Evolutionary conservation across 1,284 basidiomycete genomes (phyloP), one percentile per base, ranked within the genome.

Genomic region (Inonotus obliquus): DNA sequence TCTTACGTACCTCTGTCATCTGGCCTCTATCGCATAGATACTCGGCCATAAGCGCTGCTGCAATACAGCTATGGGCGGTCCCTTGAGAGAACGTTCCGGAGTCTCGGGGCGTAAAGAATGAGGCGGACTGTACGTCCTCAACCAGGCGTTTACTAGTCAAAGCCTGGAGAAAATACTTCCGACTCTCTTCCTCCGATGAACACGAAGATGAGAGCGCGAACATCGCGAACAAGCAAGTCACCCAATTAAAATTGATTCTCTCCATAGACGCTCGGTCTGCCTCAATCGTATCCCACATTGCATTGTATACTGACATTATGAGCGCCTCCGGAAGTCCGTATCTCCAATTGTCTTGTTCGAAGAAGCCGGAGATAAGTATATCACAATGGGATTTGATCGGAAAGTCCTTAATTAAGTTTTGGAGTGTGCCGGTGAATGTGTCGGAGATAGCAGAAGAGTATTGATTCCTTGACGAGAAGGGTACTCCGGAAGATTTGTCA

Each of bases 251-350:
- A 65, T 82, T 82, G 65, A 81, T 73, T 49, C 61, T 29, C 19
- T 76, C 70, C 19, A 68, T 62, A 45, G 65, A 71, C 60, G 65
- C 69, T 39, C 65, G 68, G 71, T 65, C 71, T 61, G 74, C 64
- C 59, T 73, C 71, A 52, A 78, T 72, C 37, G 80, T 72, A 37
- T 66, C 69, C 79, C 77, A 82, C 80, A 81, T 82, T 54, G 75
- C 74, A 19, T 70, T 61, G 58, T 75, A 77, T 3, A 75, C 71
- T 29, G 67, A 64, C 23, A 69, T 71, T 66, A 83, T 80, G 79
- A 80, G 82, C 32, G 70, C 65, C 65, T 80, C 76, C 4, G 81
- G 79, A 21, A 83, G 75, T 6, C 80, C 79, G 62, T 77, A 81
- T 32, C 77, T 75, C 79, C 79, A 82, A 63, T 82, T 82, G 39